Conservation (phyloP, 768 basidiomycete genomes). For the Mycena alexandri region DNA sequence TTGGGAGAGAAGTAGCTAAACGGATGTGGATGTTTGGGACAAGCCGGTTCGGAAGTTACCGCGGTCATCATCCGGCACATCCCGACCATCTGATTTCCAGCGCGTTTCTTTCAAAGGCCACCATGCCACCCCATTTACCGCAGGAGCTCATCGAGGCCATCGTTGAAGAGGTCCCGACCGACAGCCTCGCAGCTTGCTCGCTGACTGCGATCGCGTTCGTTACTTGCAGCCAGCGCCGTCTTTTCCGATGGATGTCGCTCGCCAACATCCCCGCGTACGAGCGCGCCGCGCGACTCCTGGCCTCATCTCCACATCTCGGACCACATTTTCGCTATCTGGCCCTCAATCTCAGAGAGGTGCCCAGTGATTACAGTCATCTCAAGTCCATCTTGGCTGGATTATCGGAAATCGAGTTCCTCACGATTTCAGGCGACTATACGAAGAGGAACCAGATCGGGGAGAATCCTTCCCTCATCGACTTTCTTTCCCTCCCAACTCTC, state of each 20-base stretch:
- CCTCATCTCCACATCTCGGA: constrained; percentile 3
- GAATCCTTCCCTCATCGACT: constrained; percentile 13
- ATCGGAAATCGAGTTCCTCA: background rate
- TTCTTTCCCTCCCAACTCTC: constrained; percentile 5
- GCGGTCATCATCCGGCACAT: background rate
- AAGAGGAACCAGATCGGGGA: constrained; percentile 3
- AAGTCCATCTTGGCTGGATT: background rate
- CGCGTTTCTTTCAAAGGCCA: background rate
- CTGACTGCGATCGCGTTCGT: constrained; percentile 2
- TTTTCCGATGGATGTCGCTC: background rate
- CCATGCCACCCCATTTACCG: background rate
- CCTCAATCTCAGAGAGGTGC: background rate
- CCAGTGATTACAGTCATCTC: background rate
- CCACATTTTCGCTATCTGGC: background rate
- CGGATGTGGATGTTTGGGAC: too few species aligned
- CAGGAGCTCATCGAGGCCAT: constrained; percentile 1
- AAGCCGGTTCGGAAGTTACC: too few species aligned
- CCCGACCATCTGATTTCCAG: background rate
- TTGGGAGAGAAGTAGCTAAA: too few species aligned
- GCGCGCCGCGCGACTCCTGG: background rate
- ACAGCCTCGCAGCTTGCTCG: background rate
- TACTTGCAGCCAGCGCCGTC: background rate
- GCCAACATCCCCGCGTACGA: background rate
- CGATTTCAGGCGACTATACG: background rate
- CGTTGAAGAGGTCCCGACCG: background rate